phyloP scores from a whole-genome alignment of 2,329 filamentous ascomycete species.

The Trichoderma aggressivum region DNA sequence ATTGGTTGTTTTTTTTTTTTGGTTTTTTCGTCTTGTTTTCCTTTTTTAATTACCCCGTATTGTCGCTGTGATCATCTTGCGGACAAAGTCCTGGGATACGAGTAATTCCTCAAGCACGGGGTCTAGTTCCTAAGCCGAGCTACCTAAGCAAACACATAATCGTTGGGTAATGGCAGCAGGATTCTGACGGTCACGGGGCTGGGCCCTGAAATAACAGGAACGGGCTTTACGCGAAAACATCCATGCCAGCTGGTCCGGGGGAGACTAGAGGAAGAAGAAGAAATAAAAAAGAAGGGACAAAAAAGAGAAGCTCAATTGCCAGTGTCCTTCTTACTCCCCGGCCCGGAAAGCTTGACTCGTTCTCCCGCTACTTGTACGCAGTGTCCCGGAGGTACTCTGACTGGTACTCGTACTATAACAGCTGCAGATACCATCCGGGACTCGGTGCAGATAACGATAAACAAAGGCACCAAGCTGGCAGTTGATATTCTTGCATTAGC shows the following conservation, averaged over 20 bases:
- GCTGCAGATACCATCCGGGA: background rate
- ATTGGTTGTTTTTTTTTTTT: background rate
- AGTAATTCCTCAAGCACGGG: background rate
- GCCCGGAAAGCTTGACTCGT: constrained; percentile 4
- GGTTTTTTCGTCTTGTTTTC: background rate
- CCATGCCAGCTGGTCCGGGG: background rate
- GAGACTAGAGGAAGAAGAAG: background rate
- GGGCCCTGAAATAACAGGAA: constrained; percentile 5
- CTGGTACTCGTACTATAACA: background rate
- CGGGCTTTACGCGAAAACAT: background rate
- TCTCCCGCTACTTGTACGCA: background rate
- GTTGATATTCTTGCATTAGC: background rate
- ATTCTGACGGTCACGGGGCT: constrained; percentile 9
- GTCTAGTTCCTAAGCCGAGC: background rate
- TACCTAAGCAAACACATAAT: background rate
- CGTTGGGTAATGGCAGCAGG: background rate
- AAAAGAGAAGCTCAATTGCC: background rate
- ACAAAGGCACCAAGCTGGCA: background rate
- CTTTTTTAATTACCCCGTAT: background rate
- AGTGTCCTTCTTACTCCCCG: background rate
- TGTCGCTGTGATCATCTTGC: background rate
- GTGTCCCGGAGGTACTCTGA: background rate
- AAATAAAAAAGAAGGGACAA: background rate
- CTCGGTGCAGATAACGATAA: background rate
- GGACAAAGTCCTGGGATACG: background rate